Evolutionary conservation across 2,329 filamentous ascomycete genomes (phyloP).

Genomic region (Leptographium wingfieldii): DNA sequence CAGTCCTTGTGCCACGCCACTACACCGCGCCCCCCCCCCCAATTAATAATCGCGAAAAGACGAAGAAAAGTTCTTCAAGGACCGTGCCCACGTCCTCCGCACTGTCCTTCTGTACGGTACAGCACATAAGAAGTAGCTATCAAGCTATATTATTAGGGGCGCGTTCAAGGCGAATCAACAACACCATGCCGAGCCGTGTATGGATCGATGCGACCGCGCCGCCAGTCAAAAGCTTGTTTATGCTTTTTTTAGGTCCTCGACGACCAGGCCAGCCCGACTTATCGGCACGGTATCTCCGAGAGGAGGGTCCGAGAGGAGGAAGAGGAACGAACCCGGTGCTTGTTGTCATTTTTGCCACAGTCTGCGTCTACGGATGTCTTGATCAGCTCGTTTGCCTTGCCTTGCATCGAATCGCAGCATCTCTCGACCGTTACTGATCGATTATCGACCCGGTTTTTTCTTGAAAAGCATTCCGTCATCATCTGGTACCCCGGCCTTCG

Average conservation of each 20-base stretch:
- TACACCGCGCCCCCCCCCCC: no score
- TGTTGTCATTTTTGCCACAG: background rate
- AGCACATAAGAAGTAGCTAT: background rate
- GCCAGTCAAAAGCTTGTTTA: slow-evolving; percentile 1
- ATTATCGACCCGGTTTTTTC: background rate
- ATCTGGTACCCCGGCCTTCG: background rate
- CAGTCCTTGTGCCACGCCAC: background rate
- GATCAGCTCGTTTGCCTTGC: background rate
- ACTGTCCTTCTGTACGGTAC: background rate
- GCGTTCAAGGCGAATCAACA: background rate
- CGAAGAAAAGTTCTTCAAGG: background rate
- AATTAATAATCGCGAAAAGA: background rate
- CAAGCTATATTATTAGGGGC: background rate
- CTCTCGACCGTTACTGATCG: background rate
- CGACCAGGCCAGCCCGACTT: background rate
- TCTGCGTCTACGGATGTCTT: background rate
- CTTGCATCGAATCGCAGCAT: background rate
- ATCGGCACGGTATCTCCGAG: background rate
- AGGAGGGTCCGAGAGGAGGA: background rate
- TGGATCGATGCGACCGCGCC: background rate
- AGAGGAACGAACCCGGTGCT: background rate
- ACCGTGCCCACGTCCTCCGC: background rate
- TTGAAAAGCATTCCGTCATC: background rate
- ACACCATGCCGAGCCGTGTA: background rate
- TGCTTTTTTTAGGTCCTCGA: background rate